Conservation (phyloP, 352 stramenopile species). For the Pythium brassicae region DNA sequence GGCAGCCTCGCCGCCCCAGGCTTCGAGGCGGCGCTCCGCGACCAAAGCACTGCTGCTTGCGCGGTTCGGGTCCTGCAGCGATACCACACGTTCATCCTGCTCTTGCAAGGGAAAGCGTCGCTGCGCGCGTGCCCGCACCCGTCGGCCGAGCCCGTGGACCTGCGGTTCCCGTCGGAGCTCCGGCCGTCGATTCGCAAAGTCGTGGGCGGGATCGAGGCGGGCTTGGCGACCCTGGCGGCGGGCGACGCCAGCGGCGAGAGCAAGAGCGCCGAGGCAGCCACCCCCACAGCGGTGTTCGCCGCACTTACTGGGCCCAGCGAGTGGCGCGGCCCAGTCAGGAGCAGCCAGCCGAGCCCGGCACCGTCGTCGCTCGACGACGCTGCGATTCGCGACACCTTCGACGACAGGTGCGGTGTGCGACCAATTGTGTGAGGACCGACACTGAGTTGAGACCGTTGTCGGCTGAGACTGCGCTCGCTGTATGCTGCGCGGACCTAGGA, state of each 20-base stretch:
- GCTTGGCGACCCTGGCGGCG: conserved; percentile 19
- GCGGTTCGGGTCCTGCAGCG: conserved; percentile 34
- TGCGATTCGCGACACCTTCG: conserved; percentile 21
- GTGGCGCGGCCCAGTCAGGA: conserved; percentile 2
- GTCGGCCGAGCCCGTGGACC: conserved; percentile 50
- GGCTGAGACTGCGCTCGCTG: background rate
- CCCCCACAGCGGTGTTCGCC: background rate
- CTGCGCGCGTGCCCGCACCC: conserved; percentile 41
- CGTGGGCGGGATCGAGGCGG: conserved; percentile 33
- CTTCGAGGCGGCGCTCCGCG: conserved; percentile 7
- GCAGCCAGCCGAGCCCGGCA: conserved; percentile 4
- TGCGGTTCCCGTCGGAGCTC: conserved; percentile 54
- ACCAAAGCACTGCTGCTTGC: conserved; percentile 19
- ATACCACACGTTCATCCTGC: conserved; percentile 59
- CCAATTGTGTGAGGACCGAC: background rate
- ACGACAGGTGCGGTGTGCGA: conserved; percentile 28
- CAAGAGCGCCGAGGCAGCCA: background rate
- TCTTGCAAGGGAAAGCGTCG: conserved; percentile 45
- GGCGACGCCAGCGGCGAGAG: conserved; percentile 1
- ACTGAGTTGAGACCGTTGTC: background rate
- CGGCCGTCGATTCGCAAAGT: conserved; percentile 50
- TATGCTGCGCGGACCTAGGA: background rate
- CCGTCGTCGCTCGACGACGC: background rate
- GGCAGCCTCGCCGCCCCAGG: conserved; percentile 15
- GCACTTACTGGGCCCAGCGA: conserved; percentile 3